These are phyloP conservation scores for Microcyclosporella mali DNA, from an alignment of 2,329 filamentous ascomycete genomes.

Conservation along the genomic window DNA sequence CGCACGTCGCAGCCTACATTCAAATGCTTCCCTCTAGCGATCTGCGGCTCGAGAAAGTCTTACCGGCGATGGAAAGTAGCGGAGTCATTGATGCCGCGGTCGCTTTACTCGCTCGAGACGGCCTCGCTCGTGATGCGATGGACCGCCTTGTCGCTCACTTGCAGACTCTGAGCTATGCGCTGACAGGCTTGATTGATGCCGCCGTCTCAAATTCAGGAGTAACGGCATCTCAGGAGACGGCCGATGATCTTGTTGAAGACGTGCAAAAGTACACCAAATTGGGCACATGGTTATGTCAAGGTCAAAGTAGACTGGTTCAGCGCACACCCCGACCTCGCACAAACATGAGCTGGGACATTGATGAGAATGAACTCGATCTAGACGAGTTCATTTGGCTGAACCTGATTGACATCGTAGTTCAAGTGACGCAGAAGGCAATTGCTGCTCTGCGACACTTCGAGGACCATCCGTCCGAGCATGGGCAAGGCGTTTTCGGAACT, in stretches of 20 bases:
- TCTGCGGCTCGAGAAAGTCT: conserved; percentile 68
- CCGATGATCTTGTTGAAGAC: conserved; percentile 66
- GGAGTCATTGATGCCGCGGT: conserved; percentile 91
- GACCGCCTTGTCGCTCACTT: conserved; percentile 75
- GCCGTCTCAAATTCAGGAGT: conserved; percentile 52
- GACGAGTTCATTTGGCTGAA: conserved; percentile 63
- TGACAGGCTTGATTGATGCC: conserved; percentile 66
- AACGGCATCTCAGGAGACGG: conserved; percentile 56
- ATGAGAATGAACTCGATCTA: conserved; percentile 52
- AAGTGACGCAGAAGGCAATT: conserved; percentile 42
- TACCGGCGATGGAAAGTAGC: conserved; percentile 82
- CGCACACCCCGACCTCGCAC: conserved; percentile 29
- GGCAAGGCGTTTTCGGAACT: conserved; percentile 42
- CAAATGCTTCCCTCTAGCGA: conserved; percentile 69
- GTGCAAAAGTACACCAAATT: conserved; percentile 87
- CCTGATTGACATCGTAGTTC: conserved; percentile 56
- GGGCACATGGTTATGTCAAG: conserved; percentile 91
- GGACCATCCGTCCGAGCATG: conserved; percentile 27
- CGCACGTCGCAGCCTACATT: conserved; percentile 80
- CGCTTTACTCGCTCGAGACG: conserved; percentile 81
- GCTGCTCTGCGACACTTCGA: conserved; percentile 21
- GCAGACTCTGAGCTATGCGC: conserved; percentile 67
- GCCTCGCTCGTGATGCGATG: conserved; percentile 77
- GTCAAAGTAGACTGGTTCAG: conserved; percentile 60
- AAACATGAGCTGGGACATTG: conserved; percentile 38